Base-by-base conservation (phyloP, 1,284 basidiomycete species). In the Erythrobasidium hasegawianum region DNA sequence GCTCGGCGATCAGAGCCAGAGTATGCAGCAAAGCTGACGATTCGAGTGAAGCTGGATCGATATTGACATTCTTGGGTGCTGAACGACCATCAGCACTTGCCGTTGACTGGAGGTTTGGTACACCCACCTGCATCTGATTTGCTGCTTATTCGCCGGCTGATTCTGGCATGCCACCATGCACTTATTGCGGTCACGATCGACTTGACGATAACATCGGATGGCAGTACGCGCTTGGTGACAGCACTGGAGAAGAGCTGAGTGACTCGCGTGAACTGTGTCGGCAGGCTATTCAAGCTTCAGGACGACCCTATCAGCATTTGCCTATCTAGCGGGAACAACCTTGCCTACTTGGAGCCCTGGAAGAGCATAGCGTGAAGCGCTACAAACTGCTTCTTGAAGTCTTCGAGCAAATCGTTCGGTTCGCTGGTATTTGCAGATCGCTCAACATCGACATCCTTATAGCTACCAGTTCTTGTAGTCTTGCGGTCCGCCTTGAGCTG, bases 91-190 rank as follows among this genome's bases (percentile, higher is more conserved):
- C 14, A 22, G 16, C 38, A 16, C 16, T 26, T 8, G 20, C 9
- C 29, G 8, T 57, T 7, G 26, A 3, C 16, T 18, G 10, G n/a
- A 41, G 57, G 18, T 20, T 40, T 1, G 47, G 79, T 43, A 87
- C 81, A 39, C 89, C 83, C 77, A 93, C 90, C n/a, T 84, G 38
- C 16, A 59, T 67, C 45, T 68, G 40, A 26, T 64, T 79, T 11
- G 79, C 73, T 50, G 1, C 24, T 26, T 1, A 43, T 38, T 14
- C 56, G 64, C 14, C 74, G 72, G 72, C 85, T 81, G 81, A 89
- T 86, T 26, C 87, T 83, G 66, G 88, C 84, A 69, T 87, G 86
- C 87, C 88, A 94, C 26, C 92, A 81, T 0, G 88, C 87, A 53
- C 87, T 87, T 71, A 93, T 83, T 7, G 84, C 81, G 57, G 88